A percentile compares a stretch with the other conserved stretches of the same genome.
phyloP scores from a whole-genome alignment of 2,329 filamentous ascomycete species.

The Fulvia fulva region DNA sequence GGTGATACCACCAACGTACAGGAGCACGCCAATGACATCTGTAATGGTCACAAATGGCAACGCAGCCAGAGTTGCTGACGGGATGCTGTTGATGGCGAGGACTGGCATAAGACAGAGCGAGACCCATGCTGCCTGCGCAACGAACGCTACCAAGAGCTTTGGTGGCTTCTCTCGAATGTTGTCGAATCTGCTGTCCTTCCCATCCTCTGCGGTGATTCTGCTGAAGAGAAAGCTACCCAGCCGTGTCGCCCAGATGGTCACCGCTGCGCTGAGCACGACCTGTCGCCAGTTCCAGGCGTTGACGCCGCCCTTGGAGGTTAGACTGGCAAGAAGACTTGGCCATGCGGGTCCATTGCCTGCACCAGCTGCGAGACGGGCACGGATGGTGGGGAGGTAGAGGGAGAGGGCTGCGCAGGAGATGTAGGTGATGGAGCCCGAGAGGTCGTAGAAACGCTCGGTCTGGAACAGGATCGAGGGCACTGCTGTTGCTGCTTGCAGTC shows the following conservation, averaged over 20 bases:
- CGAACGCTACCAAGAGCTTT: conserved; percentile 54
- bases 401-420: conserved; percentile 60
- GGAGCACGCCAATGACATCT: conserved; percentile 54
- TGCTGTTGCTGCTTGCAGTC: conserved; percentile 59
- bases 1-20: conserved; percentile 57
- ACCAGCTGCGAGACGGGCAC: conserved; percentile 50
- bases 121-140: conserved; percentile 65
- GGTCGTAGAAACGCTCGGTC: conserved; percentile 65
- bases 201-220: conserved; percentile 54
- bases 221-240: conserved; percentile 62
- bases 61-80: conserved; percentile 49
- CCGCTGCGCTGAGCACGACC: conserved; percentile 50
- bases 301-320: conserved; percentile 42
- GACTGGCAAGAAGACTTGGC: conserved; percentile 46
- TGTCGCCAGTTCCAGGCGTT: conserved; percentile 60
- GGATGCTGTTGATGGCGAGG: conserved; percentile 60
- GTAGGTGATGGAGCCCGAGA: conserved; percentile 64
- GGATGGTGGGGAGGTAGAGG: conserved; percentile 57
- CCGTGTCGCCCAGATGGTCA: conserved; percentile 60
- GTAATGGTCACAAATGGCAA: conserved; percentile 49
- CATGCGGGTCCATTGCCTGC: conserved; percentile 41
- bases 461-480: conserved; percentile 58
- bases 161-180: conserved; percentile 49
- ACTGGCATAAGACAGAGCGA: conserved; percentile 64
- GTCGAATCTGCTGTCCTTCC: conserved; percentile 58